These are phyloP conservation scores for Yamadazyma dendronema DNA, from an alignment of 1,139 yeast species.

Conservation along the genomic window DNA sequence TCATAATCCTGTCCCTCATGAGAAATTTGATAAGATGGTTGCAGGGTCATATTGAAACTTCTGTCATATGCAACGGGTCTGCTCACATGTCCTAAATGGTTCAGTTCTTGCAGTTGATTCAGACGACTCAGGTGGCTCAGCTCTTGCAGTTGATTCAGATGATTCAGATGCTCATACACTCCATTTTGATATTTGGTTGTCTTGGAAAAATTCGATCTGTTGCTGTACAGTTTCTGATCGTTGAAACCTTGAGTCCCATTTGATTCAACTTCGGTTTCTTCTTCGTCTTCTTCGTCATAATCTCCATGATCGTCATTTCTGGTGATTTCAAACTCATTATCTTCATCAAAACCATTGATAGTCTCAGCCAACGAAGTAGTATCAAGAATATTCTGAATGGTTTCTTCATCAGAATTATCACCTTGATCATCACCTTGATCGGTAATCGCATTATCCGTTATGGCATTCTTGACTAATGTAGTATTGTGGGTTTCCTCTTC, in stretches of 20 bases:
- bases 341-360: conserved; percentile 4
- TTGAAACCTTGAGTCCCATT: conserved; percentile 1
- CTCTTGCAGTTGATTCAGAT: neutral
- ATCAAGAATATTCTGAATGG: conserved; percentile 10
- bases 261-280: conserved; percentile 2
- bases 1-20: conserved; percentile 1
- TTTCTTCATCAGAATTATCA: neutral
- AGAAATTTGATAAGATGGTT: neutral
- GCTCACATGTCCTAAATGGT: too few species aligned
- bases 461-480: conserved; percentile 14
- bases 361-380: conserved; percentile 12
- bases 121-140: neutral
- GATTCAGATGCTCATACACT: neutral
- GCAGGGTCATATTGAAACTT: neutral
- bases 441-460: conserved; percentile 5
- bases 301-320: conserved; percentile 1
- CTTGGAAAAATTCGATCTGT: neutral
- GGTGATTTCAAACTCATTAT: conserved; percentile 7
- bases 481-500: conserved; percentile 19
- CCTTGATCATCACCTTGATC: conserved; percentile 6
- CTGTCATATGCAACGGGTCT: neutral
- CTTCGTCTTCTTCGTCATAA: conserved; percentile 3
- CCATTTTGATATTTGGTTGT: neutral
- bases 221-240: neutral
- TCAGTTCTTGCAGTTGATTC: neutral